phyloP scores from a whole-genome alignment of 139 green algal species.

The Tetraselmis chui region DNA sequence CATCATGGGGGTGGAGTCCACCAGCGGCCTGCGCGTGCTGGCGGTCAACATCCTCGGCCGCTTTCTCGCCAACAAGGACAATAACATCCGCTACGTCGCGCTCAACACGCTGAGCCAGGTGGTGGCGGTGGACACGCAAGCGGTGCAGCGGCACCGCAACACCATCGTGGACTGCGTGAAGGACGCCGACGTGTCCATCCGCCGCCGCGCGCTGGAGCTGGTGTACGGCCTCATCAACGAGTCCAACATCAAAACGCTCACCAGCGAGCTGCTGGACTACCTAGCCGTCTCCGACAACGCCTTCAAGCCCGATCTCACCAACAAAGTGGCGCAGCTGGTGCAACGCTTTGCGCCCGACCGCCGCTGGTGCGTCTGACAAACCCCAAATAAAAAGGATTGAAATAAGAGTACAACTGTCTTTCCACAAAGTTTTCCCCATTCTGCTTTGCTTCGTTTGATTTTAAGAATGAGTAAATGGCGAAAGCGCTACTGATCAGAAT shows the following conservation, averaged over 20 bases:
- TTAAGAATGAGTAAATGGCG: too few species aligned
- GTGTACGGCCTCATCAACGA: slow-evolving; percentile 88
- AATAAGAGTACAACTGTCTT: too few species aligned
- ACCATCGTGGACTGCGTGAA: slow-evolving; percentile 98
- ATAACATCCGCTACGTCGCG: slow-evolving; percentile 85
- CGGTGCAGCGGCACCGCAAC: slow-evolving; percentile 89
- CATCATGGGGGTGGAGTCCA: slow-evolving; percentile 90
- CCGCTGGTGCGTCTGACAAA: slow-evolving; percentile 67
- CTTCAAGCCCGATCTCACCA: slow-evolving; percentile 93
- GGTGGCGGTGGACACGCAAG: slow-evolving; percentile 75
- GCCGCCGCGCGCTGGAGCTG: slow-evolving; percentile 83
- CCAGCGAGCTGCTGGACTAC: slow-evolving; percentile 93
- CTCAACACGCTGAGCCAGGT: slow-evolving; percentile 89
- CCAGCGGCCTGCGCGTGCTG: slow-evolving; percentile 86
- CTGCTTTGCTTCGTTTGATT: too few species aligned
- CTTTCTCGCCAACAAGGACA: slow-evolving; percentile 74
- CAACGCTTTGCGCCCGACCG: slow-evolving; percentile 81
- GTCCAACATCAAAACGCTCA: slow-evolving; percentile 69
- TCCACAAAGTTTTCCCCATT: too few species aligned
- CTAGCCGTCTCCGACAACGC: slow-evolving; percentile 78
- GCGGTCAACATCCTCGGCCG: slow-evolving; percentile 95
- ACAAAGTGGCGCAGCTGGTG: slow-evolving; percentile 85
- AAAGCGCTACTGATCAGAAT: too few species aligned
- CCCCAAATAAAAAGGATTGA: too few species aligned
- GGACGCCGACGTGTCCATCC: slow-evolving; percentile 56